Conservation (phyloP, 2,329 filamentous ascomycete genomes). For the Rosellinia necatrix region DNA sequence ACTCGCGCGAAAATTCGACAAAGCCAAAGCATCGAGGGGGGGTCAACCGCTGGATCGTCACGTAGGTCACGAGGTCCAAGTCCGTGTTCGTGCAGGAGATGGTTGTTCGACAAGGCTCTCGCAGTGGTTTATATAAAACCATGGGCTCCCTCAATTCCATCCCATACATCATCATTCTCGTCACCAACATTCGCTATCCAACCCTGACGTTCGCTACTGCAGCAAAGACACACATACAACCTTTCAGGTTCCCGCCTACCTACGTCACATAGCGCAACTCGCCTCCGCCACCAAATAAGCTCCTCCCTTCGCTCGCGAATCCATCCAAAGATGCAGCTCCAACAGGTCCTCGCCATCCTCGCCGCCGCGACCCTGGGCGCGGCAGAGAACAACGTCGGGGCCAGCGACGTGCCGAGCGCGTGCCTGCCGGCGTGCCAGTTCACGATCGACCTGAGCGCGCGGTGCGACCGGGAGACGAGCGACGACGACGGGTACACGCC, state of each 20-base stretch:
- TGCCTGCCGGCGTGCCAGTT: constrained; percentile 28
- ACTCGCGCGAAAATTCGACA: neutral
- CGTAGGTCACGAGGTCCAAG: neutral
- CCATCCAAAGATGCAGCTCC: constrained; percentile 24
- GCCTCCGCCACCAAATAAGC: no score
- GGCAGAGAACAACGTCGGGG: constrained; percentile 29
- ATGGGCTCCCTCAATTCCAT: neutral
- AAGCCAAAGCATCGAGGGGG: neutral
- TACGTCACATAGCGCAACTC: neutral
- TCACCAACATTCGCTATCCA: no score
- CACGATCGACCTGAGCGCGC: constrained; percentile 28
- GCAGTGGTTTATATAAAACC: constrained; percentile 10
- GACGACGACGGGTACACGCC: constrained; percentile 24
- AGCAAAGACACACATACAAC: neutral
- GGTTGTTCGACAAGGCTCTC: neutral
- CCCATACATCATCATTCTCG: neutral
- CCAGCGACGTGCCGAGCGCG: constrained; percentile 22
- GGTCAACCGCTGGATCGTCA: neutral
- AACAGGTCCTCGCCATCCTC: constrained; percentile 10
- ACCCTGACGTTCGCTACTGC: neutral
- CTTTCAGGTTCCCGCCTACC: neutral
- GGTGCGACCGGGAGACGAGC: constrained; percentile 24
- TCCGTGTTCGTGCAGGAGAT: neutral
- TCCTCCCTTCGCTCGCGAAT: no score
- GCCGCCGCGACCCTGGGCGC: constrained; percentile 16